Evolutionary conservation across 1,284 basidiomycete species (phyloP).

Genomic region (Psilocybe mexicana): DNA sequence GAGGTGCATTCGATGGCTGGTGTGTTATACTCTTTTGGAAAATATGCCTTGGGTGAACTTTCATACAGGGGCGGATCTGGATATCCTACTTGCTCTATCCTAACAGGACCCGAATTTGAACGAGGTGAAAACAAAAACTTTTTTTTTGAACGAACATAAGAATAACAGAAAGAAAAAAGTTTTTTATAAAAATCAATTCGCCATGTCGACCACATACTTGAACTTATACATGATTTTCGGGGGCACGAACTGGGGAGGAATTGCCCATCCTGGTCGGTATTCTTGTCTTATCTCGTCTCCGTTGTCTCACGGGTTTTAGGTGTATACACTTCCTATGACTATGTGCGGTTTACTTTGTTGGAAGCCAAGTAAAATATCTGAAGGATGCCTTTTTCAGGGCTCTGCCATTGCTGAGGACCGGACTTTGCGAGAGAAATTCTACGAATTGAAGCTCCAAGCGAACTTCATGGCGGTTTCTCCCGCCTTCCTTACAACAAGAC

Average conservation of each 20-base stretch:
- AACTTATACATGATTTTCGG: constrained; percentile 54
- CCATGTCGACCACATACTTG: constrained; percentile 47
- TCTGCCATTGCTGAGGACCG: constrained; percentile 50
- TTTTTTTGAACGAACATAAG: neutral
- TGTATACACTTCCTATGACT: constrained; percentile 51
- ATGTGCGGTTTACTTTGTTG: constrained; percentile 30
- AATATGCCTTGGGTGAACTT: neutral
- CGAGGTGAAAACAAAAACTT: constrained; percentile 31
- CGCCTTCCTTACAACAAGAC: constrained; percentile 46
- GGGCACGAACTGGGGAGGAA: constrained; percentile 52
- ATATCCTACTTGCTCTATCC: constrained; percentile 36
- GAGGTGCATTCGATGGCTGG: constrained; percentile 55
- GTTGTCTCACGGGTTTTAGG: constrained; percentile 20
- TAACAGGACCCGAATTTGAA: constrained; percentile 44
- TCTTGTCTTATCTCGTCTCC: neutral
- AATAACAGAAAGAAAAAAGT: constrained; percentile 28
- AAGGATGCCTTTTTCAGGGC: constrained; percentile 32
- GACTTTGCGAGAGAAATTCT: constrained; percentile 49
- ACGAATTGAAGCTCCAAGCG: constrained; percentile 50
- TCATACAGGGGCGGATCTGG: constrained; percentile 39
- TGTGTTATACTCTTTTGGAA: neutral
- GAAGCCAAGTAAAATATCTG: neutral
- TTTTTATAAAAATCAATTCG: constrained; percentile 51
- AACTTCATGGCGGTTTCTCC: constrained; percentile 48
- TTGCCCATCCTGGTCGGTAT: constrained; percentile 38